Percentiles rank a stretch among this genome's conserved stretches.
These are phyloP conservation scores for Hericium alpestre DNA, from an alignment of 768 basidiomycete genomes.

Conservation along the genomic window DNA sequence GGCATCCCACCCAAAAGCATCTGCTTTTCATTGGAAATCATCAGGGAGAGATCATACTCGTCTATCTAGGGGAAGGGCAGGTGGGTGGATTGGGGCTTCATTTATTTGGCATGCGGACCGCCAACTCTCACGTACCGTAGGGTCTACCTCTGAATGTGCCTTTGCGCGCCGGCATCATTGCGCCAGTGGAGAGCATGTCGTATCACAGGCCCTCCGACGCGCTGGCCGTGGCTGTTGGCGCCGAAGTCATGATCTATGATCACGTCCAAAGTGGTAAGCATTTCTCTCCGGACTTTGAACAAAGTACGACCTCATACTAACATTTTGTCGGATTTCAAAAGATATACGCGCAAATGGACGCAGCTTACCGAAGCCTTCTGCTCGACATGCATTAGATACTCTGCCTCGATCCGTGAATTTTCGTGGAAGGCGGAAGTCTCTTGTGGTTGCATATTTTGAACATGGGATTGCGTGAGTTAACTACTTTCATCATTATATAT, in stretches of 20 bases:
- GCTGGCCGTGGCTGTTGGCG: neutral
- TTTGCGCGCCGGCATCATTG: neutral
- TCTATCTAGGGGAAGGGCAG: neutral
- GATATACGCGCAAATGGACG: too few relatives aligned
- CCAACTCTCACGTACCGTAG: too few relatives aligned
- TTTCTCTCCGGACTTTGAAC: too few relatives aligned
- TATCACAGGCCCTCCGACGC: neutral
- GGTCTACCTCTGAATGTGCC: neutral
- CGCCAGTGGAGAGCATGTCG: neutral
- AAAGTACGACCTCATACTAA: too few relatives aligned
- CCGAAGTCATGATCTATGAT: neutral
- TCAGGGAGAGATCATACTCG: neutral
- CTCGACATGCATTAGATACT: too few relatives aligned
- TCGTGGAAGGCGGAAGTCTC: neutral
- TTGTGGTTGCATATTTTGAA: neutral
- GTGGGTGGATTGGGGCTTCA: neutral
- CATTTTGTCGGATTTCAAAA: too few relatives aligned
- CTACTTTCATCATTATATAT: neutral
- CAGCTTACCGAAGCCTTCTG: too few relatives aligned
- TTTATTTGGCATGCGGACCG: too few relatives aligned
- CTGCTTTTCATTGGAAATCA: neutral
- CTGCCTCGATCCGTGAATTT: too few relatives aligned
- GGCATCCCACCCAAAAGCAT: neutral
- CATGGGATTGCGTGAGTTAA: neutral
- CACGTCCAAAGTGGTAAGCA: neutral